phyloP scores from a whole-genome alignment of 2,329 filamentous ascomycete genomes.

The Ophiostoma himal-ulmi region DNA sequence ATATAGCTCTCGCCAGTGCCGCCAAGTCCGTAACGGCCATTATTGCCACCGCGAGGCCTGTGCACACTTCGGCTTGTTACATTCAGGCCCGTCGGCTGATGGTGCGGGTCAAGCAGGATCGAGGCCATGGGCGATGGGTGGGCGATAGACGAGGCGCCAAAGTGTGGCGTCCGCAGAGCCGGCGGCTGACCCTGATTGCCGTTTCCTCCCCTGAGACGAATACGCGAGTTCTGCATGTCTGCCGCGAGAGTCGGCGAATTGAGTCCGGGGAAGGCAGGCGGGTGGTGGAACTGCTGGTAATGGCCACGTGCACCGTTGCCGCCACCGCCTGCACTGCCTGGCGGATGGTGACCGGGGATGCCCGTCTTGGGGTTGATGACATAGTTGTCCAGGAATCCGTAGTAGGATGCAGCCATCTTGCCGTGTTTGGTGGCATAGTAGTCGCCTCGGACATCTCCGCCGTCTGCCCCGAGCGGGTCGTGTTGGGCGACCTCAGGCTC shows the following conservation, averaged over 20 bases:
- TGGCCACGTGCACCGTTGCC: neutral
- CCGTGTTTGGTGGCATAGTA: conserved; percentile 94
- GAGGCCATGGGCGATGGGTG: conserved; percentile 63
- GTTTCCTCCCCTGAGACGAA: conserved; percentile 36
- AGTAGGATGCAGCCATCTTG: conserved; percentile 97
- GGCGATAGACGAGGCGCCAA: conserved; percentile 40
- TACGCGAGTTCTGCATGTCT: conserved; percentile 50
- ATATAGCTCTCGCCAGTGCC: conserved; percentile 47
- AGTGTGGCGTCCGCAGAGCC: conserved; percentile 38
- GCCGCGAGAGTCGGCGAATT: conserved; percentile 55
- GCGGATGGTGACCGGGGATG: conserved; percentile 55
- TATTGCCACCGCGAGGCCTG: conserved; percentile 36
- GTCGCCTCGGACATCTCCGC: conserved; percentile 71
- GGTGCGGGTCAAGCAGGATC: conserved; percentile 67
- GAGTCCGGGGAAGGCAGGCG: conserved; percentile 66
- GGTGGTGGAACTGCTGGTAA: conserved; percentile 66
- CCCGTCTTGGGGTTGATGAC: conserved; percentile 65
- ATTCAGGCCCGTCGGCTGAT: conserved; percentile 51
- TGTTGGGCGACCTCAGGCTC: conserved; percentile 27
- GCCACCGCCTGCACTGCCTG: conserved; percentile 42
- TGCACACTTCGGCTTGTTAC: conserved; percentile 40
- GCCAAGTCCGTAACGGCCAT: conserved; percentile 35
- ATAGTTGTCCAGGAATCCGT: conserved; percentile 92
- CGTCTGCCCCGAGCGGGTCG: conserved; percentile 32
- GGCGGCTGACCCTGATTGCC: conserved; percentile 17